phyloP scores from a whole-genome alignment of 257 asterid genomes.

The Solanum megistacrolobum region DNA sequence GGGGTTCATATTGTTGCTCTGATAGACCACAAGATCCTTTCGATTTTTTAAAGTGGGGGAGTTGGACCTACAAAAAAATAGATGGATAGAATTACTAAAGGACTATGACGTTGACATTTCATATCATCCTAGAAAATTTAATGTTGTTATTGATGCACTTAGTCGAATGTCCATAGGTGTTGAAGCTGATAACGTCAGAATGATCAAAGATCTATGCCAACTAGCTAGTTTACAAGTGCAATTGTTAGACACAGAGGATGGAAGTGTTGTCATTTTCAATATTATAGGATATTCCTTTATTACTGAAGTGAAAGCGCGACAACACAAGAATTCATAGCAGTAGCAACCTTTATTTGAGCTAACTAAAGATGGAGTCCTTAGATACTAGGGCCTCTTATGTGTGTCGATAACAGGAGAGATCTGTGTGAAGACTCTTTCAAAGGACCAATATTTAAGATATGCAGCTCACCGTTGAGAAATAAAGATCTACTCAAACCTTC shows the following conservation, averaged over 20 bases:
- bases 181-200: not conserved
- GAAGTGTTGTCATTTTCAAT: not conserved
- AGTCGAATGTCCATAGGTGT: not conserved
- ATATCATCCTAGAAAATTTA: not conserved
- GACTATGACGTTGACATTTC: not conserved
- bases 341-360: no score
- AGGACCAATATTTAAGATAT: not conserved
- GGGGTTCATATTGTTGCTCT: not conserved
- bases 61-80: not conserved
- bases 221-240: not conserved
- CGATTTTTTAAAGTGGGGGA: not conserved
- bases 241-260: not conserved
- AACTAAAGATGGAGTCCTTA: no score
- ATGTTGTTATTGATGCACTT: not conserved
- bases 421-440: not conserved
- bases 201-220: not conserved
- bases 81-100: not conserved
- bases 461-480: not conserved
- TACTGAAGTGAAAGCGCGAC: not conserved
- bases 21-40: not conserved
- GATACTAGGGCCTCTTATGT: not conserved
- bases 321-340: not conserved
- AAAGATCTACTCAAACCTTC: no score
- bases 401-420: not conserved
- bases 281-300: not conserved